Base-by-base conservation (phyloP, 441 rosid genomes). In the Populus hybrid region DNA sequence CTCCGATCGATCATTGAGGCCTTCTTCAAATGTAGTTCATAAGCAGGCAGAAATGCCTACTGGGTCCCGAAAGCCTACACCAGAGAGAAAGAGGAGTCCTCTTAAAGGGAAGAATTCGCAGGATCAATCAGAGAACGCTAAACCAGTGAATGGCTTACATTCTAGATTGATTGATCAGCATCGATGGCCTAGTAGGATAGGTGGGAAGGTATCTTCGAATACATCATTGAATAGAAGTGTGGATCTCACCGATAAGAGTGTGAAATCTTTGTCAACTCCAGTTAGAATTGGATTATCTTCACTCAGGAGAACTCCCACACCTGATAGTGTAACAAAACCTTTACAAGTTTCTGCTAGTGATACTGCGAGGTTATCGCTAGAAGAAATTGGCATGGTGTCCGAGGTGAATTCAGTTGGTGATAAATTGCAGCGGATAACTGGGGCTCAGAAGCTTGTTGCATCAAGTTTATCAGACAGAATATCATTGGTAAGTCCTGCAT, bases 101-200 rank as follows among this genome's bases (percentile, higher is more conserved):
- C 82, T 90, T 46, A 90, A 83, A 81, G 97, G 99, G 75, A 95
- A 91, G 83, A 90, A 82, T 84, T 88, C 88, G 24, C 89, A 89
- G 75, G 94, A 90, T 84, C 97, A 89, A 81, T 90, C 92, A 16
- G 98, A 96, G 91, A 96, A 96, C 83, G 91, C 98, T 65, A 96
- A 90, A 86, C 99, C 98, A 57, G 81, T 82, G 70, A 95, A 94
- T 85, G 79, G 89, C 82, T 79, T 86, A 42, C 97, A 87, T 80
- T 70, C 90, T 77, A 84, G 93, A 81, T 82, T 92, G 82, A 90
- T 94, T 74, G 98, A 94, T 80, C 99, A 96, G 79, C 98, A 90
- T 83, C 88, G 94, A 63, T 94, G 98, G 98, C 96, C 99, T 69
- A 88, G 94, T 82, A 88, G 95, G 86, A 77, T 87, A 69, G 89